Evolutionary conservation across 1,139 yeast genomes (phyloP).

Genomic region (Chernovozyma sophiae-reginae): DNA sequence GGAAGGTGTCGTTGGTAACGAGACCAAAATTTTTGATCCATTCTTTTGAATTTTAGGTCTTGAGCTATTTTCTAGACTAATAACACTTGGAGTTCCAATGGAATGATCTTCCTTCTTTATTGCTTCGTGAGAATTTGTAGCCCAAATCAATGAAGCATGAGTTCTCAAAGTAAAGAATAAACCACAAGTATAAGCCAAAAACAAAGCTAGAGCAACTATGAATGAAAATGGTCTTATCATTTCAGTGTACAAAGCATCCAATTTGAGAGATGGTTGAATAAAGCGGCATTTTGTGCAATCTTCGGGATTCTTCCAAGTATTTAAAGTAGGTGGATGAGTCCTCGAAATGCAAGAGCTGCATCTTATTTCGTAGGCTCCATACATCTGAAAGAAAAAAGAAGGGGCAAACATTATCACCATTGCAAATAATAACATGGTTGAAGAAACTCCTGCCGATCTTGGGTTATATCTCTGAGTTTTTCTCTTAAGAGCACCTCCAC

Average conservation of each 20-base stretch:
- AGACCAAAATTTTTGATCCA: constrained; percentile 5
- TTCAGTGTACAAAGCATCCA: constrained; percentile 59
- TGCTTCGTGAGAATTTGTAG: constrained; percentile 43
- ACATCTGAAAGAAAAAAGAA: constrained; percentile 82
- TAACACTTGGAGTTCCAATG: constrained; percentile 30
- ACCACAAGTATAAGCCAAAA: constrained; percentile 86
- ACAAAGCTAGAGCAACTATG: constrained; percentile 74
- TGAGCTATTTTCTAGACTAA: constrained; percentile 23
- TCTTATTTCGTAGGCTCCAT: constrained; percentile 78
- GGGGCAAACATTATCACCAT: constrained; percentile 93
- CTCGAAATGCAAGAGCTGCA: constrained; percentile 50
- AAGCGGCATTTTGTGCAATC: constrained; percentile 74
- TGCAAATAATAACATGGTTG: constrained; percentile 91
- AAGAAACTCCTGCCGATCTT: constrained; percentile 92
- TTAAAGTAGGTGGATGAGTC: constrained; percentile 6
- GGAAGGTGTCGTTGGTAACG: constrained; percentile 17
- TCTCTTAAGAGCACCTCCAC: constrained; percentile 88
- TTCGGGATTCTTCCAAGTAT: constrained; percentile 17
- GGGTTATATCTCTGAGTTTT: constrained; percentile 96
- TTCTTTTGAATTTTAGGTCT: constrained; percentile 7
- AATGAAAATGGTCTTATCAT: constrained; percentile 79
- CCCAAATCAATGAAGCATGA: constrained; percentile 97
- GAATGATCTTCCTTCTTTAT: constrained; percentile 19
- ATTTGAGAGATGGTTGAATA: constrained; percentile 66
- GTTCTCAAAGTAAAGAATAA: constrained; percentile 89